phyloP scores from a whole-genome alignment of 2,329 filamentous ascomycete species.

The Ceratocystis lukuohia region DNA sequence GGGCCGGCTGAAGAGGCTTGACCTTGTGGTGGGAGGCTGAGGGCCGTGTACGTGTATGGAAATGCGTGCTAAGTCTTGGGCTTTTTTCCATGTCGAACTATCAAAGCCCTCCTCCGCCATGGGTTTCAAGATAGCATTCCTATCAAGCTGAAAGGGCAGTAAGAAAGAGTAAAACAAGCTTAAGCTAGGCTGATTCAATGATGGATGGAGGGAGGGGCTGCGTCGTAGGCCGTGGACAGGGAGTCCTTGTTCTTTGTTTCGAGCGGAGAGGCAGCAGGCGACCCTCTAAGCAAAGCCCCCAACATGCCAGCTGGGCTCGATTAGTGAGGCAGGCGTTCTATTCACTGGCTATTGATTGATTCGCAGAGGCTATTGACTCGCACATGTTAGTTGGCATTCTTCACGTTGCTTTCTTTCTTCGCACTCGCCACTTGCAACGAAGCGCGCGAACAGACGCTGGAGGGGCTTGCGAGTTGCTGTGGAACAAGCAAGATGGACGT shows the following conservation, averaged over 20 bases:
- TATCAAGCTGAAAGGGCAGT: not conserved
- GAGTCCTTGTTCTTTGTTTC: not conserved
- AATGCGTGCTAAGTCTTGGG: not conserved
- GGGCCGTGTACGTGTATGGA: too few relatives aligned
- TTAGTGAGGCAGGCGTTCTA: not conserved
- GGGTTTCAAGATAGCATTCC: not conserved
- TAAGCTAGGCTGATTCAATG: not conserved
- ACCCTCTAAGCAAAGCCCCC: not conserved
- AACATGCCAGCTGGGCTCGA: not conserved
- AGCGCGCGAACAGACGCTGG: not conserved
- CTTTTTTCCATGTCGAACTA: not conserved
- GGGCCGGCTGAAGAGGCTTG: too few relatives aligned
- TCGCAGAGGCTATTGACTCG: too few relatives aligned
- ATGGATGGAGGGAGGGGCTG: not conserved
- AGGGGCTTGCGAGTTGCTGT: not conserved
- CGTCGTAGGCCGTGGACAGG: not conserved
- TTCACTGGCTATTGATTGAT: too few relatives aligned
- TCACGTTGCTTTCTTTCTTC: not conserved
- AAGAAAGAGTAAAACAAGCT: not conserved
- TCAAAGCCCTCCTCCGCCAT: too few relatives aligned
- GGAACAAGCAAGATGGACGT: not conserved
- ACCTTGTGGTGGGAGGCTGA: too few relatives aligned
- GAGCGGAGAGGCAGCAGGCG: not conserved
- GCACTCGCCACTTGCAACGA: not conserved
- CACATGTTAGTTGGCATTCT: not conserved